Conservation (phyloP, 768 basidiomycete species). For the Aureoboletus auriporus region DNA sequence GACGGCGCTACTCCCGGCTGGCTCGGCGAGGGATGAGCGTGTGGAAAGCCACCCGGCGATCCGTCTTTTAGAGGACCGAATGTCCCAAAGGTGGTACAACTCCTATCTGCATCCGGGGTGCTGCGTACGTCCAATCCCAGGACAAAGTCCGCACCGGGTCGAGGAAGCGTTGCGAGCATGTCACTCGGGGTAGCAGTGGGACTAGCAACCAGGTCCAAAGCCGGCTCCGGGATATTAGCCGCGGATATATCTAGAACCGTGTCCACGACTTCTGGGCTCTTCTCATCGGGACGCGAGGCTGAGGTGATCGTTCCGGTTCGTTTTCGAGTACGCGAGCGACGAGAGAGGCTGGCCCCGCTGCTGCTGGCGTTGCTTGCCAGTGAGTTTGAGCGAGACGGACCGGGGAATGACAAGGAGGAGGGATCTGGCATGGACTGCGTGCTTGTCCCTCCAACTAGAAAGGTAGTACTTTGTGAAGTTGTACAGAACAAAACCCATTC, state of each 20-base stretch:
- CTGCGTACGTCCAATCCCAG: slow-evolving; percentile 10
- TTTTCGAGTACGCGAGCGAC: slow-evolving; percentile 45
- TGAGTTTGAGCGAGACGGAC: slow-evolving; percentile 33
- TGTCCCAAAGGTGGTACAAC: slow-evolving; percentile 18
- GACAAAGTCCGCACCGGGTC: slow-evolving; percentile 9
- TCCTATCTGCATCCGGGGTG: slow-evolving; percentile 20
- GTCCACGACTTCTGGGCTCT: slow-evolving; percentile 9
- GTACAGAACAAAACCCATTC: slow-evolving; percentile 6
- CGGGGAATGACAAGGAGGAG: slow-evolving; percentile 22
- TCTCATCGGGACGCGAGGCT: slow-evolving; percentile 22
- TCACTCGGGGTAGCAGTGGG: slow-evolving; percentile 9
- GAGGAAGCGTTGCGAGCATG: slow-evolving; percentile 10
- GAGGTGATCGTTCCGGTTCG: slow-evolving; percentile 51
- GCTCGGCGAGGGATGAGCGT: slow-evolving; percentile 1
- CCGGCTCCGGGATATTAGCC: slow-evolving; percentile 13
- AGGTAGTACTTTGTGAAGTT: slow-evolving; percentile 9
- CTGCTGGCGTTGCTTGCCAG: slow-evolving; percentile 39
- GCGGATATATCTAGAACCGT: slow-evolving; percentile 28
- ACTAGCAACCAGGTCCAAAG: slow-evolving; percentile 4
- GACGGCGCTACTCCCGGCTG: slow-evolving; percentile 12
- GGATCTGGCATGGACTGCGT: slow-evolving; percentile 30
- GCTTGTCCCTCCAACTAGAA: slow-evolving; percentile 22
- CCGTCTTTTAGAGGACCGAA: slow-evolving; percentile 22
- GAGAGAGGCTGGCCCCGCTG: slow-evolving; percentile 48
- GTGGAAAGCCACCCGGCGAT: neutral